Evolutionary conservation across 1,284 basidiomycete species (phyloP), one percentile per base, ranked within the genome.

Genomic region (Cryptococcus sp.): DNA sequence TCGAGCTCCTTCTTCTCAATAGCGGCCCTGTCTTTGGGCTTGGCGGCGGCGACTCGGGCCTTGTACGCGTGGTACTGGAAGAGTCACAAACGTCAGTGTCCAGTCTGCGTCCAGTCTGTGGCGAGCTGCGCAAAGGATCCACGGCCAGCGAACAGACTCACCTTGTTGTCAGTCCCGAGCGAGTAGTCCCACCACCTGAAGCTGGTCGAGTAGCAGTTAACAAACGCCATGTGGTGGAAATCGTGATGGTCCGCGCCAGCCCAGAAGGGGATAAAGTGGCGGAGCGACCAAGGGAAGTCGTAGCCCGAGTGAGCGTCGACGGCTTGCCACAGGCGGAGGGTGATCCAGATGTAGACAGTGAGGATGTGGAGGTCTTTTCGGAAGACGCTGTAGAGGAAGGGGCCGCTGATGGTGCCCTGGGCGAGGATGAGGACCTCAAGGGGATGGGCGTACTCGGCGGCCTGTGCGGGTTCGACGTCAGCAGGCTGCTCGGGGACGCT

Each of bases 201-300:
- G 16, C 87, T 89, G 35, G 91, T 93, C 18, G 89, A 88, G 77
- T 83, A 94, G 81, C 92, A 93, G 67, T 77, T 75, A 54, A 68
- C 66, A 53, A 73, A 73, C 2, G 71, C 67, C 61, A 62, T 61
- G 79, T 94, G 91, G 77, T 94, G 91, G 84, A 91, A 94, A 73
- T 93, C 94, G 78, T 97, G 94, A 81, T 97, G 94, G 72, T 98
- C 96, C 0, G 95, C 96, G 50, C 96, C 95, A 23, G 92, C 91
- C 95, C 95, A 98, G 84, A 98, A 91, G 3, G 95, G 95, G 33
- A 98, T 59, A 71, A 91, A 87, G 81, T 95, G 87, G 70, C 93
- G 88, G 61, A 98, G 82, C n/a, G 91, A 95, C 92, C 91, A 95
- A 4, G 92, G 92, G 83, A 96, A 96, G 78, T 96, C 92, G 77